Base-by-base conservation (phyloP, 2,329 filamentous ascomycete genomes). In the Dactylellina leptospora region DNA sequence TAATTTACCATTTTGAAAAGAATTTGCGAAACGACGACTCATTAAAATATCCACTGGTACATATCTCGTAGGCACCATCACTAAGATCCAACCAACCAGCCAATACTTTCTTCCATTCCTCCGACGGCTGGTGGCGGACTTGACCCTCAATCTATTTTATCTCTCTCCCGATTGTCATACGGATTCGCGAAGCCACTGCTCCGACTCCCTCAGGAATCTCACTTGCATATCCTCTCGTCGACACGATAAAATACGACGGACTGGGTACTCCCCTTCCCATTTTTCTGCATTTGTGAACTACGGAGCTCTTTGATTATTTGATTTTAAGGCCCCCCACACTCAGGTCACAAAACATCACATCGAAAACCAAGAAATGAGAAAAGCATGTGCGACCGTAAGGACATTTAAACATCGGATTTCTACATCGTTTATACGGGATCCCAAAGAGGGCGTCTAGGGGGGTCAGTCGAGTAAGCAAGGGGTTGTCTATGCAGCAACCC, bases 401-500 rank as follows among this genome's bases (percentile, higher is more conserved):
- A 40, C 10, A 51, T 51, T 51, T 33, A 3, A 18, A 56, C 61
- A 50, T 66, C 42, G 42, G 51, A 42, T 50, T 66, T 48, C 27
- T 11, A 42, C 36, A 51, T 51, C 54, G 28, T 61, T 25, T 70
- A 56, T 60, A 10, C 16, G 30, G 45, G 23, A 33, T 70, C 18
- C 16, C 28, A 48, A 44, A 56, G 27, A 25, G 22, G 45, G 48
- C 50, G 22, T 42, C 36, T 55, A n/a, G n/a, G n/a, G 50, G 56
- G 44, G 59, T 50, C 56, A 61, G 28, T 56, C 50, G 25, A 40
- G 44, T 55, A 22, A 61, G 42, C 64, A 70, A 70, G 64, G 64
- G 51, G 48, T 50, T 53, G 23, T 40, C 38, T 61, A 61, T 70
- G 64, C 64, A 55, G 5, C 40, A 70, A 61, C 64, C 64, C 64